Conservation (phyloP, 768 basidiomycete species). For the Boletus patriciae region DNA sequence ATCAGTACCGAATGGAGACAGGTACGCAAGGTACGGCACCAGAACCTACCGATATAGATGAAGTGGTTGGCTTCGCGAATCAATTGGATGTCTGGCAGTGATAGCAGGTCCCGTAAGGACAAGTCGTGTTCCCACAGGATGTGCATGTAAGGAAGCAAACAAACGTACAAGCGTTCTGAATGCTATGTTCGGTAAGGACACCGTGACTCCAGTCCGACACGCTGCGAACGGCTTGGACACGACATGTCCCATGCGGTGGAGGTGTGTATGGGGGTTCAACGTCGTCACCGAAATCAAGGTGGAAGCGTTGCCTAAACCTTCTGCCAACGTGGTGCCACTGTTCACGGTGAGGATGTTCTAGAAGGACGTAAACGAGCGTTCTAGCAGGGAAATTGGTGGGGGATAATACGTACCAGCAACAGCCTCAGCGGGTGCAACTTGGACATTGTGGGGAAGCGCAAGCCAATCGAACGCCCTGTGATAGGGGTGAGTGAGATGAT, state of each 20-base stretch:
- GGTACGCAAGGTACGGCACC: background rate
- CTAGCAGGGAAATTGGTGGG: background rate
- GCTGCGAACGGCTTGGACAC: slow-evolving; percentile 81
- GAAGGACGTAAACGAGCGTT: background rate
- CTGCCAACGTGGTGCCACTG: slow-evolving; percentile 57
- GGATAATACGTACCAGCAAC: slow-evolving; percentile 48
- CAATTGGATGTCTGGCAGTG: slow-evolving; percentile 60
- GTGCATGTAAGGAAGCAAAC: background rate
- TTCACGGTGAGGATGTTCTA: slow-evolving; percentile 68
- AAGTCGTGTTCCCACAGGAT: background rate
- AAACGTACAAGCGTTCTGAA: slow-evolving; percentile 87
- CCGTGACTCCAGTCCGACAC: slow-evolving; percentile 95
- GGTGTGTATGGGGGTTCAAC: slow-evolving; percentile 43
- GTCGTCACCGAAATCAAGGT: slow-evolving; percentile 42
- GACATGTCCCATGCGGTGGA: slow-evolving; percentile 52
- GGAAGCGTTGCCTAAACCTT: slow-evolving; percentile 66
- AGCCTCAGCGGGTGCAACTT: slow-evolving; percentile 62
- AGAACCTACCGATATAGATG: slow-evolving; percentile 84
- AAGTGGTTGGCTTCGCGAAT: slow-evolving; percentile 85
- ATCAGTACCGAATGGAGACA: slow-evolving; percentile 5
- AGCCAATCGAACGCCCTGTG: slow-evolving; percentile 62
- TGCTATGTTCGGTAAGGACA: slow-evolving; percentile 83
- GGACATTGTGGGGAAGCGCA: slow-evolving; percentile 73
- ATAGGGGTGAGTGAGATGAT: slow-evolving; percentile 7
- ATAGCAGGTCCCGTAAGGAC: background rate